Evolutionary conservation across 1,284 basidiomycete genomes (phyloP), one percentile per base, ranked within the genome.

Genomic region (Puccinia horiana): DNA sequence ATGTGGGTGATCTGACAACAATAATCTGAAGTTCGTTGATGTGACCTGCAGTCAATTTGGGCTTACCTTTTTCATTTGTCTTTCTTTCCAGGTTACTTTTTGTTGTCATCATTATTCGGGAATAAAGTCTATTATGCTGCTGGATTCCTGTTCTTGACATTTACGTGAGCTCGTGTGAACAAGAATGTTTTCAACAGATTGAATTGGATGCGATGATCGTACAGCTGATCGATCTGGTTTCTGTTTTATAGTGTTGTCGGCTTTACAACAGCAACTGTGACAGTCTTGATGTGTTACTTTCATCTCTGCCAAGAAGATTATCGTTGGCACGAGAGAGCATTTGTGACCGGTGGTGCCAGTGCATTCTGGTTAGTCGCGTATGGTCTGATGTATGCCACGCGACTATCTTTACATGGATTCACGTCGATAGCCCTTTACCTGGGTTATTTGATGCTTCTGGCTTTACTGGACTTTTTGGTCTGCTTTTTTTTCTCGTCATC

Each of bases 301-400:
- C 90, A 92, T 82, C 90, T 99, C 20, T 98, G 96, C 84, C 93
- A 94, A 14, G 96, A 98, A 87, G 96, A 99, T 86, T 98, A 98
- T 88, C 90, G 94, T 11, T 99, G 96, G 96, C 96, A 99, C 84
- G 98, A 96, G 96, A 91, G 95, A 61, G 90, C 94, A 5, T 98
- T 98, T 90, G 87, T 97, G 84, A 93, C 92, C n/a, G 96, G 96
- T 44, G 96, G 95, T 8, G 95, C 95, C 29, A 94, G 93, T 83
- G 93, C 95, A 0, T 92, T 97, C 87, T 99, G 96, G 96, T 88
- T 98, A 47, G 89, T 97, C 81, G 90, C 77, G n/a, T 83, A 84
- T 83, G 92, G 92, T 2, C 84, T 94, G 2, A 93, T 94, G 87
- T 98, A 96, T 87, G 91, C 90, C 14, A 93, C 93, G 1, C 90